phyloP scores from a whole-genome alignment of 768 basidiomycete species.

The Rhodotorula taiwanensis region DNA sequence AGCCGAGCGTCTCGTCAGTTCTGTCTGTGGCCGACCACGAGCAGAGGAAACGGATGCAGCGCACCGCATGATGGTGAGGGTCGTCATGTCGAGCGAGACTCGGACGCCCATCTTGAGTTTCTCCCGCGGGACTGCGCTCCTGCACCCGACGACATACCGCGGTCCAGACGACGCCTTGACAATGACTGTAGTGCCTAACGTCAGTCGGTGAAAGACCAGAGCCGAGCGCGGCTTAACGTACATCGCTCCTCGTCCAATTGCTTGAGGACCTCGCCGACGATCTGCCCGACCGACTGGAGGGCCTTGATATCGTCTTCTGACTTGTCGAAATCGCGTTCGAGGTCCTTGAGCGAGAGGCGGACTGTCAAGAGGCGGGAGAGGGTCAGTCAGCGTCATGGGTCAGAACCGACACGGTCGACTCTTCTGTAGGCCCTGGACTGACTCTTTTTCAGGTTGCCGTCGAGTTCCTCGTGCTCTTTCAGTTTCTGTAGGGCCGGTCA shows the following conservation, averaged over 20 bases:
- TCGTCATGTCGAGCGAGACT: slow-evolving; percentile 98
- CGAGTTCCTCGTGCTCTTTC: slow-evolving; percentile 77
- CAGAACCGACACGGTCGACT: too few relatives aligned
- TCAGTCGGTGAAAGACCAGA: neutral
- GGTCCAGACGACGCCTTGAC: slow-evolving; percentile 98
- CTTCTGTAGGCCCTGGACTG: slow-evolving; percentile 46
- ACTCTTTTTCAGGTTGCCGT: slow-evolving; percentile 86
- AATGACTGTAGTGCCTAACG: slow-evolving; percentile 56
- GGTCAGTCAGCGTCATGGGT: slow-evolving; percentile 30
- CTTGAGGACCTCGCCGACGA: slow-evolving; percentile 98
- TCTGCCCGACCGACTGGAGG: slow-evolving; percentile 96
- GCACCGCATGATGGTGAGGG: slow-evolving; percentile 88
- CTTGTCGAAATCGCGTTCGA: slow-evolving; percentile 84
- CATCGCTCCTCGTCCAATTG: slow-evolving; percentile 96
- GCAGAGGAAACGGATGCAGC: neutral
- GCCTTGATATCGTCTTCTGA: slow-evolving; percentile 99
- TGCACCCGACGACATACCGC: slow-evolving; percentile 94
- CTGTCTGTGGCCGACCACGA: too few relatives aligned
- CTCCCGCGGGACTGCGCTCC: slow-evolving; percentile 79
- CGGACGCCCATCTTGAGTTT: slow-evolving; percentile 91
- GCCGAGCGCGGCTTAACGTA: slow-evolving; percentile 48
- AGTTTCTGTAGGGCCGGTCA: slow-evolving; percentile 96
- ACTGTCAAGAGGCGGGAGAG: slow-evolving; percentile 50
- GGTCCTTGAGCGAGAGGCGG: slow-evolving; percentile 78
- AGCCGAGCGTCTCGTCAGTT: neutral